phyloP scores from a whole-genome alignment of 768 basidiomycete species.

The Hortiboletus flavorubellus region DNA sequence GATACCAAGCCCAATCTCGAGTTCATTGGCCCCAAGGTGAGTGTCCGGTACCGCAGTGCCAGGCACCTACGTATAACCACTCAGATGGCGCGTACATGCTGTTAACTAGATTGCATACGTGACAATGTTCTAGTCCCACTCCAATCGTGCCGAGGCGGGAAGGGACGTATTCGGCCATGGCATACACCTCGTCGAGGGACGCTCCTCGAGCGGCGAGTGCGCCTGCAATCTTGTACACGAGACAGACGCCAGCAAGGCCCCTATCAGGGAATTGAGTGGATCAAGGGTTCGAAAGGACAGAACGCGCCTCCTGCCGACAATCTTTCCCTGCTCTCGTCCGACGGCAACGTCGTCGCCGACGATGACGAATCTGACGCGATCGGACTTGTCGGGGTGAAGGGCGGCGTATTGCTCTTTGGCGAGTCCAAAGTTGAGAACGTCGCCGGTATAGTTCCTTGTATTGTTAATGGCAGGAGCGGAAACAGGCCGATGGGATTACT shows the following conservation, averaged over 20 bases:
- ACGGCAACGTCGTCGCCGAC: constrained; percentile 93
- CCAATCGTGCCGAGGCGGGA: constrained; percentile 77
- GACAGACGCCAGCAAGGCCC: constrained; percentile 75
- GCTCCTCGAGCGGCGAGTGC: constrained; percentile 71
- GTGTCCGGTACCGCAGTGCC: constrained; percentile 62
- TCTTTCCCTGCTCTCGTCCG: constrained; percentile 71
- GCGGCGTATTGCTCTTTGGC: constrained; percentile 84
- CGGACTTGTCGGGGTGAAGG: constrained; percentile 60
- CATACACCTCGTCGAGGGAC: constrained; percentile 64
- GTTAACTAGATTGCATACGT: constrained; percentile 42
- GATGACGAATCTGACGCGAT: constrained; percentile 69
- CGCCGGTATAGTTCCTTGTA: constrained; percentile 81
- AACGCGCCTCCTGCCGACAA: constrained; percentile 71
- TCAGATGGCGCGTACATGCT: background rate
- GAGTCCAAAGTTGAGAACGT: constrained; percentile 88
- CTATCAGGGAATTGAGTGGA: constrained; percentile 35
- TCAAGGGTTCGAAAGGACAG: background rate
- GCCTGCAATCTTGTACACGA: constrained; percentile 91
- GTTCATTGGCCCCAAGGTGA: constrained; percentile 57
- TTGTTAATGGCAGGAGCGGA: constrained; percentile 7
- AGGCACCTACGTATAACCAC: constrained; percentile 52
- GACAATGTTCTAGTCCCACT: constrained; percentile 85
- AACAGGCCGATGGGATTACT: constrained; percentile 40
- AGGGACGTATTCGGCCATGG: constrained; percentile 61
- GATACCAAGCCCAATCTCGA: constrained; percentile 89